Evolutionary conservation across 1,284 basidiomycete genomes (phyloP), one percentile per base, ranked within the genome.

Genomic region (Volvariella surrecta): DNA sequence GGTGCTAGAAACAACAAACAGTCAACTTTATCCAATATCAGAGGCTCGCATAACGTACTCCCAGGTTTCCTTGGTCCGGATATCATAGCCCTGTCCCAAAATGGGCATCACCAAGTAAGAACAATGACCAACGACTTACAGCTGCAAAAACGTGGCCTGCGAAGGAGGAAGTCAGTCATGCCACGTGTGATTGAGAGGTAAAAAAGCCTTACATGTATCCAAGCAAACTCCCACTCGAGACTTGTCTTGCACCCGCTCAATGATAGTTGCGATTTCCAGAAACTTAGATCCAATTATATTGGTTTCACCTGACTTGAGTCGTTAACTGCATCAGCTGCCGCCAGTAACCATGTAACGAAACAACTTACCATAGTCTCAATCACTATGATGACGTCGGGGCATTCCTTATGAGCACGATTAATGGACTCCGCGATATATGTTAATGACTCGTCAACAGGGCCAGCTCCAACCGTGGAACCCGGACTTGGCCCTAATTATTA

Each of bases 121-220:
- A 15, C 8, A 38, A 11, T 18, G 40, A 17, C 42, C 17, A 15
- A 19, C 13, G 17, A 45, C 74, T 45, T 55, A 82, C 86, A 0
- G 89, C 83, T 3, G 89, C 83, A 49, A 89, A 89, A 53, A 82
- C 67, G 63, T 94, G 89, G 58, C 82, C 83, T 87, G 24, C 0
- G 39, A n/a, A n/a, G n/a, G n/a, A n/a, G n/a, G n/a, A n/a, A n/a
- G n/a, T n/a, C n/a, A n/a, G n/a, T n/a, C n/a, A n/a, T n/a, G n/a
- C n/a, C n/a, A n/a, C n/a, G n/a, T 22, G 7, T 24, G 10, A 2
- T 15, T 30, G 42, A 30, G 24, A 11, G 40, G 37, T 31, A 24
- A 1, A 18, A 11, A n/a, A 4, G 42, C 49, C 77, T 42, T 50
- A 79, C 89, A 92, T 0, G 90, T 92, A 62, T 94, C 90, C 44